Conservation (phyloP, 371 early-diverging fungal genomes). For the Apophysomyces trapeziformis region DNA sequence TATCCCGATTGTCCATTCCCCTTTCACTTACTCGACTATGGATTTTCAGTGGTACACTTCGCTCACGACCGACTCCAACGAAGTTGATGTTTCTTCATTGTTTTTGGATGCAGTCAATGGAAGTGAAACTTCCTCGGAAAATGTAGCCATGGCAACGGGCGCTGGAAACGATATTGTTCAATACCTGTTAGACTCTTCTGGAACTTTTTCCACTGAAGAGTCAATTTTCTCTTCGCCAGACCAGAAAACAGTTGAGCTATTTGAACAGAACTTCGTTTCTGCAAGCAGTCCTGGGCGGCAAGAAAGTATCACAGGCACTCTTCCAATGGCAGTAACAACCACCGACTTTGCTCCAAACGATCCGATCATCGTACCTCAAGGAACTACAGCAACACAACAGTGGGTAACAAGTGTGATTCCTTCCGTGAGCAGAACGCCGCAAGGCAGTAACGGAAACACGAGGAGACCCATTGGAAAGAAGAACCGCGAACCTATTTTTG, state of each 20-base stretch:
- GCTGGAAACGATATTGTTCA: no score
- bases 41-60: no score
- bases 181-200: no score
- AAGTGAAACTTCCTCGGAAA: no score
- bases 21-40: no score
- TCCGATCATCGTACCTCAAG: background rate
- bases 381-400: background rate
- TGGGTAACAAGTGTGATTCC: conserved; percentile 2
- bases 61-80: no score
- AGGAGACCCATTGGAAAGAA: background rate
- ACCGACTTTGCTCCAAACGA: background rate
- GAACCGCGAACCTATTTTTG: conserved; percentile 27
- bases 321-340: background rate
- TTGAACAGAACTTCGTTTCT: background rate
- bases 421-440: background rate
- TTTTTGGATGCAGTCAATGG: no score
- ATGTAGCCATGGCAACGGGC: no score
- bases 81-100: no score
- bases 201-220: no score
- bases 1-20: no score
- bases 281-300: background rate
- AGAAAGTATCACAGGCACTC: background rate
- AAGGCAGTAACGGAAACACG: background rate
- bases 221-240: no score
- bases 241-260: background rate